A percentile compares a stretch with the other conserved stretches of the same genome.
phyloP scores from a whole-genome alignment of 2,329 filamentous ascomycete species.

The Talaromyces verruculosus region DNA sequence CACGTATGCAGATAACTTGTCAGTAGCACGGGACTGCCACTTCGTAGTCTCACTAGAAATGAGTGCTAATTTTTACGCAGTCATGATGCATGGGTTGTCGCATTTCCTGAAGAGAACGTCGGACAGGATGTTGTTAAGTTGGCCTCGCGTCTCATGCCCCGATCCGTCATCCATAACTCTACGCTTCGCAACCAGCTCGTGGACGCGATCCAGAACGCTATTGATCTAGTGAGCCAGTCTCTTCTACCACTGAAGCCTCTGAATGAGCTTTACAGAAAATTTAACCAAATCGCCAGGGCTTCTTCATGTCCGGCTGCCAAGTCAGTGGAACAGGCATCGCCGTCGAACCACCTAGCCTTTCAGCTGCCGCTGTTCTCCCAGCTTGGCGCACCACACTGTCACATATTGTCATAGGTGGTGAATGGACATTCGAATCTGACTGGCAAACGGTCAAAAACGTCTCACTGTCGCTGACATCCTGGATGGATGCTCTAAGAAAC shows the following conservation, averaged over 20 bases:
- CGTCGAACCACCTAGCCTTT: neutral
- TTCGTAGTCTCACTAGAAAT: neutral
- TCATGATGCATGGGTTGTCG: conserved; percentile 25
- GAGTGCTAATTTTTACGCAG: conserved; percentile 12
- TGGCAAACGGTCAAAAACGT: neutral
- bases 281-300: neutral
- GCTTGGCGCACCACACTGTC: conserved; percentile 40
- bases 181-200: conserved; percentile 4
- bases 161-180: conserved; percentile 24
- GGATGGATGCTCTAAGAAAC: neutral
- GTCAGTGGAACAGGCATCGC: neutral
- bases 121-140: conserved; percentile 26
- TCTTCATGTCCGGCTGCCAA: neutral
- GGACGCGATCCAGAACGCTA: neutral
- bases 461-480: neutral
- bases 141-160: conserved; percentile 29
- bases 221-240: neutral
- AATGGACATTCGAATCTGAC: neutral
- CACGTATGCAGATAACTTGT: conserved; percentile 28
- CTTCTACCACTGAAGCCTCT: neutral
- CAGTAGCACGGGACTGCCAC: conserved; percentile 2
- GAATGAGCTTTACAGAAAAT: neutral
- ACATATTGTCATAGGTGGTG: conserved; percentile 33
- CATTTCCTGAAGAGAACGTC: conserved; percentile 27
- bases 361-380: conserved; percentile 42